Base-by-base conservation (phyloP, 257 asterid species). In the Forsythia viridissima region DNA sequence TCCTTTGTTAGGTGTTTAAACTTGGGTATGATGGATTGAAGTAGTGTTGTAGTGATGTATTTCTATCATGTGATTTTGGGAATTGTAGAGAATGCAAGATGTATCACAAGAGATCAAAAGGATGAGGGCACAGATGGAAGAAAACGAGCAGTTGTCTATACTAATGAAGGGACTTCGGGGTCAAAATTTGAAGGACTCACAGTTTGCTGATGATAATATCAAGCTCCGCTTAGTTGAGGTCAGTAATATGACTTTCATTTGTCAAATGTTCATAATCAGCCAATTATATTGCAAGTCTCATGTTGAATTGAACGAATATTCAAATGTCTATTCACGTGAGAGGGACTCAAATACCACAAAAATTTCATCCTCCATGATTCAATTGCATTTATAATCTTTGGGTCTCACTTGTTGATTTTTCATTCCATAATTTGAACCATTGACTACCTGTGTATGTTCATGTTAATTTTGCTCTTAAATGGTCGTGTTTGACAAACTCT, bases 101-200 rank as follows among this genome's bases (percentile, higher is more conserved):
- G 97, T 96, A 55, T 96, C 99, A 3, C 83, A 89, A 79, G 98
- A 96, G 89, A 96, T 96, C 79, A 96, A 96, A 80, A 86, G 96
- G 78, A 96, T 96, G 82, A 90, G 99, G 86, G 98, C 97, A 4
- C 96, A 96, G 80, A 96, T 96, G 99, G 99, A 96, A 86, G 98
- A 93, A 87, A 90, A 96, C 52, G 99, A 96, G 83, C 86, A 96
- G 79, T 76, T 96, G 85, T 86, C 99, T 61, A 81, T 85, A 74
- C 95, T 96, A 34, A 96, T 96, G 99, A 91, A 86, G 84, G 99
- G 99, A 80, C 98, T 96, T 76, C 87, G 99, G 67, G 97, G 99
- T 52, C 98, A 93, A 86, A 96, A 96, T 86, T 84, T 96, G 92
- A 83, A 83, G 78, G 99, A 96, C 83, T 8, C 90, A 0, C 76